Percentiles rank a stretch among this genome's conserved stretches.
These are phyloP conservation scores for Camelina hispida DNA, from an alignment of 345 rosid genomes.

Conservation along the genomic window DNA sequence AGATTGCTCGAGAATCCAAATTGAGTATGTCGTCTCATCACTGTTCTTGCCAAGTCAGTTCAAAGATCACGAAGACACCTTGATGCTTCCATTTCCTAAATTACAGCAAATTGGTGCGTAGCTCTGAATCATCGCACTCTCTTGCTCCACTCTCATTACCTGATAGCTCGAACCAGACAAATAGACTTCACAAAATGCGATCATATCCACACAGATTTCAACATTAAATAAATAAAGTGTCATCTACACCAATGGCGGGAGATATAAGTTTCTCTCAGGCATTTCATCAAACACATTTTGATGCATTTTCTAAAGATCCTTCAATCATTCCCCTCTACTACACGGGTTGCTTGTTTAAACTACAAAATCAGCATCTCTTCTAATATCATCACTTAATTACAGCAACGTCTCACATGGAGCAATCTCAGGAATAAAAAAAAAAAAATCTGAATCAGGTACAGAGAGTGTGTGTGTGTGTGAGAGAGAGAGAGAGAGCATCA, in stretches of 20 bases:
- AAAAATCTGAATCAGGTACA: too few species aligned
- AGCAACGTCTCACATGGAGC: not conserved
- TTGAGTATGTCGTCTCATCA: too few species aligned
- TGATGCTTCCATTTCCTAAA: too few species aligned
- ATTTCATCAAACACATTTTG: conserved; percentile 12
- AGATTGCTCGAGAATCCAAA: too few species aligned
- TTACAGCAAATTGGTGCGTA: too few species aligned
- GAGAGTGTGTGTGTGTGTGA: too few species aligned
- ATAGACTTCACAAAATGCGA: not conserved
- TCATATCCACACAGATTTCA: too few species aligned
- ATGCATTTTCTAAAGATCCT: not conserved
- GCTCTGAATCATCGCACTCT: not conserved
- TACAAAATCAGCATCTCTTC: not conserved
- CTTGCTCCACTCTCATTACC: not conserved
- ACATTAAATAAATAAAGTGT: not conserved
- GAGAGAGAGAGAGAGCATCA: too few species aligned
- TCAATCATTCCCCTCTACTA: not conserved
- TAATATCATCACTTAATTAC: not conserved
- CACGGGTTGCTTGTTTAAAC: not conserved
- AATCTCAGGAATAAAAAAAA: not conserved
- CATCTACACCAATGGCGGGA: not conserved
- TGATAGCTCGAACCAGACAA: conserved; percentile 10
- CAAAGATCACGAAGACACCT: too few species aligned
- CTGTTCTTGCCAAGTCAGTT: too few species aligned
- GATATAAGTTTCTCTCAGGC: conserved; percentile 3